Percentiles rank a stretch among this genome's conserved stretches.
These are phyloP conservation scores for Bruguiera parviflora DNA, from an alignment of 345 rosid genomes.

Conservation along the genomic window DNA sequence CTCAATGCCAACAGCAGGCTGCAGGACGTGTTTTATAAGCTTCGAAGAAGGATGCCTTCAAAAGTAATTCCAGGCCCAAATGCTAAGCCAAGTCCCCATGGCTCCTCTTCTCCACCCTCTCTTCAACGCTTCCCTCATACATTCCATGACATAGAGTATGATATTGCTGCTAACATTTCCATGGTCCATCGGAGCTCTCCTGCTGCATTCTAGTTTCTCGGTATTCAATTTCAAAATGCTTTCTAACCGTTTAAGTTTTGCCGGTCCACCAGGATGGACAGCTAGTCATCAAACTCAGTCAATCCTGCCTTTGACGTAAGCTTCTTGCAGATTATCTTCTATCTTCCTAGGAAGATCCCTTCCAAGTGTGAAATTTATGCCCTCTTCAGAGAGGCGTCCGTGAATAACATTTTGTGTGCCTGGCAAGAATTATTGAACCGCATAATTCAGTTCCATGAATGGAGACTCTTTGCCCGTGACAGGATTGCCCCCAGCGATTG, in stretches of 20 bases:
- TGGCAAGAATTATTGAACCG: slow-evolving; percentile 81
- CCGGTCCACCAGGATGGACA: slow-evolving; percentile 94
- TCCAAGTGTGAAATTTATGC: slow-evolving; percentile 84
- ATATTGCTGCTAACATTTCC: slow-evolving; percentile 94
- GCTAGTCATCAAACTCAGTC: slow-evolving; percentile 62
- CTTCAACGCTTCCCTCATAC: slow-evolving; percentile 75
- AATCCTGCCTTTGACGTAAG: slow-evolving; percentile 49
- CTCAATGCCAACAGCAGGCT: too few species aligned
- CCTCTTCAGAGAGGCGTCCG: slow-evolving; percentile 78
- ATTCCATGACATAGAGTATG: slow-evolving; percentile 75
- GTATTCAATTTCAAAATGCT: slow-evolving; percentile 40
- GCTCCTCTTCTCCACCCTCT: slow-evolving; percentile 41
- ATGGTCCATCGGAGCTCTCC: slow-evolving; percentile 75
- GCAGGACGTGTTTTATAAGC: too few species aligned
- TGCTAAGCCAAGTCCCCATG: slow-evolving; percentile 88
- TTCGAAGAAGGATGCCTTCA: slow-evolving; percentile 89
- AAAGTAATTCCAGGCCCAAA: slow-evolving; percentile 96
- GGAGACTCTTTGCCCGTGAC: slow-evolving; percentile 49
- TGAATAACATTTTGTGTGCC: slow-evolving; percentile 75
- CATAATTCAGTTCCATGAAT: slow-evolving; percentile 77
- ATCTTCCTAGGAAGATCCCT: slow-evolving; percentile 87
- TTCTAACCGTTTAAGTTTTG: slow-evolving; percentile 79
- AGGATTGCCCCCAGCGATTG: slow-evolving; percentile 65
- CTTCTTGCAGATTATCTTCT: slow-evolving; percentile 78
- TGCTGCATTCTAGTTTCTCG: slow-evolving; percentile 67